Evolutionary conservation across 345 rosid species (phyloP), one percentile per base, ranked within the genome.

Genomic region (Hibiscus mutabilis): DNA sequence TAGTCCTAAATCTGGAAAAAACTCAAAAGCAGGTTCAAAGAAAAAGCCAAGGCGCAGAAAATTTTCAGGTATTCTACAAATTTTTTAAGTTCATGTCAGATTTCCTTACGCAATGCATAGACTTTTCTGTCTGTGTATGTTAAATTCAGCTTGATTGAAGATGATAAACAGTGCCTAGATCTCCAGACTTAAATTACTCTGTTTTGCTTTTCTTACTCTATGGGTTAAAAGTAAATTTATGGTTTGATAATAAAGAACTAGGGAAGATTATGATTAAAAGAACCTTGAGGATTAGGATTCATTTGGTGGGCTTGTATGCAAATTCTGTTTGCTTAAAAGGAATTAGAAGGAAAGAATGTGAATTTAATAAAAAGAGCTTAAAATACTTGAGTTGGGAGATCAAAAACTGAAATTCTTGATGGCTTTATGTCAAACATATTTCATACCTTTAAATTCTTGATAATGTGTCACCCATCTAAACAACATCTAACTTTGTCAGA

Each of bases 21-120:
- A 0, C 55, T 4, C 89, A 19, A 76, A 68, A 18, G 71, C 83
- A 60, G 85, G 79, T 57, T 60, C 88, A 9, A 91, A 85, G 79
- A 86, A 81, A 77, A 94, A 79, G 79, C 49, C 86, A 19, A 88
- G 75, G 76, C 89, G 86, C 15, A 87, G 79, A 18, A 91, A 85
- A 77, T 82, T 80, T 84, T 85, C 89, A 63, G 83, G 84, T 84
- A 69, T n/a, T 62, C 73, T 44, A 51, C 10, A 47, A 42, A 8
- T 71, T 52, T 5, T 60, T 5, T 19, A 14, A 42, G 68, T 63
- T 3, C 8, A 35, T 63, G 27, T 37, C 4, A 37, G 25, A 63
- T 63, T 27, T 63, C 51, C 12, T 40, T 19, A 40, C 18, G 2
- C 31, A 40, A 49, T 49, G 4, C 18, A 49, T 47, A 47, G 55